A percentile compares a stretch with the other conserved stretches of the same genome.
Evolutionary conservation across 192 early-diverging fungal species (phyloP).

Genomic region (Coemansia sp.): DNA sequence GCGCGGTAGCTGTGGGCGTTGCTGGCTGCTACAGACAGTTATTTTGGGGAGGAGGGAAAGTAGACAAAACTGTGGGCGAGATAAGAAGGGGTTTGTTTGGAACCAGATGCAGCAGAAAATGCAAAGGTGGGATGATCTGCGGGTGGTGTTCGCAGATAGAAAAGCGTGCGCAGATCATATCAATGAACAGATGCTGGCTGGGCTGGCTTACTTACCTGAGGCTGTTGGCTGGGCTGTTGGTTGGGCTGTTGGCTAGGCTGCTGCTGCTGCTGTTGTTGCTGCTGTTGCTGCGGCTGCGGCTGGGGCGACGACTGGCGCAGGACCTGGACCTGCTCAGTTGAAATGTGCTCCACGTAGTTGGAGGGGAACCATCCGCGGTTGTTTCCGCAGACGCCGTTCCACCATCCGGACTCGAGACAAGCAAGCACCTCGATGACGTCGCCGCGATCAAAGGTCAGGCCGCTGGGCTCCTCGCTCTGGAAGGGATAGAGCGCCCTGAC

Average conservation of each 20-base stretch:
- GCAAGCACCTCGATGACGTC: slow-evolving; percentile 89
- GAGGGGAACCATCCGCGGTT: slow-evolving; percentile 89
- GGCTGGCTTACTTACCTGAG: slow-evolving; percentile 11
- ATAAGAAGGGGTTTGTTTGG: not conserved
- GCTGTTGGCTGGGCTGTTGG: slow-evolving; percentile 10
- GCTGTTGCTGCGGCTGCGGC: slow-evolving; percentile 10
- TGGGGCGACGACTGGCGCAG: slow-evolving; percentile 33
- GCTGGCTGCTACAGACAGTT: slow-evolving; percentile 32
- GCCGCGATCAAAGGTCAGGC: slow-evolving; percentile 79
- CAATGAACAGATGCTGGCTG: slow-evolving; percentile 1
- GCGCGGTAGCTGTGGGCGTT: slow-evolving; percentile 16
- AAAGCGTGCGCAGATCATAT: not conserved
- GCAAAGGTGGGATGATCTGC: not conserved
- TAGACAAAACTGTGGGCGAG: not conserved
- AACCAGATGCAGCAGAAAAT: not conserved
- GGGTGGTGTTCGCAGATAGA: not conserved
- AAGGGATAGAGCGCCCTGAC: slow-evolving; percentile 89
- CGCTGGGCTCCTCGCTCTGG: slow-evolving; percentile 71
- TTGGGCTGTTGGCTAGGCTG: too few species aligned
- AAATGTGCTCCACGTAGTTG: slow-evolving; percentile 73
- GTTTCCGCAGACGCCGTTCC: slow-evolving; percentile 85
- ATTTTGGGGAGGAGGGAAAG: not conserved
- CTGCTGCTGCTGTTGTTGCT: slow-evolving; percentile 25
- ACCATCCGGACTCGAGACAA: slow-evolving; percentile 93
- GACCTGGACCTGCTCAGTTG: slow-evolving; percentile 57